These are phyloP conservation scores for Podaxis mareebaensis DNA, from an alignment of 768 basidiomycete genomes.

Conservation along the genomic window DNA sequence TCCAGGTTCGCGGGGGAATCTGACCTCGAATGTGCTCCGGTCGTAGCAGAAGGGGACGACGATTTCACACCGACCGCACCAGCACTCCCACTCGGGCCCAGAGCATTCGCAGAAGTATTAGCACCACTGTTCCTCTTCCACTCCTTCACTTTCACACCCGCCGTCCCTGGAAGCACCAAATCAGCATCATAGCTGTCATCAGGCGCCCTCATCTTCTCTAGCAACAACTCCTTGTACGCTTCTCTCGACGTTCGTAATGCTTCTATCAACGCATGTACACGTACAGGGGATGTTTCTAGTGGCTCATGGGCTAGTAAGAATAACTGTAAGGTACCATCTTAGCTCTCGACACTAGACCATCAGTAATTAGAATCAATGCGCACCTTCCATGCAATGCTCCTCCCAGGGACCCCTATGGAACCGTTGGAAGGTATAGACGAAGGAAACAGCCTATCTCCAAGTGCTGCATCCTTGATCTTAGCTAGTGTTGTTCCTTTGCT, in stretches of 20 bases:
- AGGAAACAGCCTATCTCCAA: slow-evolving; percentile 59
- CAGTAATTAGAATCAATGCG: slow-evolving; percentile 17
- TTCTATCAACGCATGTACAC: slow-evolving; percentile 35
- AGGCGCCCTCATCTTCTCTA: slow-evolving; percentile 77
- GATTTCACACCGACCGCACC: too few relatives aligned
- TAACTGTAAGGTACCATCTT: slow-evolving; percentile 34
- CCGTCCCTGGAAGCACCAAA: slow-evolving; percentile 51
- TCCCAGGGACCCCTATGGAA: slow-evolving; percentile 55
- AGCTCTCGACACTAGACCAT: background rate
- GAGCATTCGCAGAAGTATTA: slow-evolving; percentile 1
- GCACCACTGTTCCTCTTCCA: slow-evolving; percentile 9
- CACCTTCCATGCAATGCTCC: slow-evolving; percentile 89
- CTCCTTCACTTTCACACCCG: background rate
- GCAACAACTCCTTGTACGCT: slow-evolving; percentile 56
- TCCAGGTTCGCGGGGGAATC: slow-evolving; percentile 50
- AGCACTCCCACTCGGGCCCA: background rate
- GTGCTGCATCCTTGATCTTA: slow-evolving; percentile 66
- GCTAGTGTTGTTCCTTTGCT: slow-evolving; percentile 53
- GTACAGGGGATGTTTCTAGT: slow-evolving; percentile 47
- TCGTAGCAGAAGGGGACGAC: slow-evolving; percentile 27
- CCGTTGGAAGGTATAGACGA: slow-evolving; percentile 33
- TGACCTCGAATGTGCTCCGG: slow-evolving; percentile 24
- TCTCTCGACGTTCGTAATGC: slow-evolving; percentile 52
- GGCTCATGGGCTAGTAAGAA: slow-evolving; percentile 72
- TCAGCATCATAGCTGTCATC: slow-evolving; percentile 79